phyloP scores from a whole-genome alignment of 352 stramenopile species.

The Phytophthora hibernalis region DNA sequence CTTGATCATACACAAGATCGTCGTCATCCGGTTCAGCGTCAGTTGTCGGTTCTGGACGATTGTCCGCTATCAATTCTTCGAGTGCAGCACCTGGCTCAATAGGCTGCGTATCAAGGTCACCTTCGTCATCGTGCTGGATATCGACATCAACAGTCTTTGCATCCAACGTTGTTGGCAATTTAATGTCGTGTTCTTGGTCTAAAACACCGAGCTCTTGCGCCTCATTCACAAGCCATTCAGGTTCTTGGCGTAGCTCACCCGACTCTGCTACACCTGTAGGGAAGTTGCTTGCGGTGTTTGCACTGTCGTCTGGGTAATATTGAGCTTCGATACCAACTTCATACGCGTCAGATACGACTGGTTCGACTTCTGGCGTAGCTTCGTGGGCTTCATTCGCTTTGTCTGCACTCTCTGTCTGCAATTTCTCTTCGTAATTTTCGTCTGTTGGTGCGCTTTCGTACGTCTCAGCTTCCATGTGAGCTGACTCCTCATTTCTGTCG shows the following conservation, averaged over 20 bases:
- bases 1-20: conserved; percentile 25
- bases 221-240: background rate
- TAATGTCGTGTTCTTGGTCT: background rate
- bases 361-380: background rate
- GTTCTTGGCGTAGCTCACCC: conserved; percentile 6
- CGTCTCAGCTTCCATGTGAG: background rate
- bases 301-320: background rate
- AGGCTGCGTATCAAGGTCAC: background rate
- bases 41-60: conserved; percentile 1
- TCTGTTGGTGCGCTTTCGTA: background rate
- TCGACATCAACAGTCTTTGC: background rate
- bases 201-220: background rate
- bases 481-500: background rate
- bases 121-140: background rate
- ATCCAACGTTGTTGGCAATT: background rate
- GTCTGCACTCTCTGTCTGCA: background rate
- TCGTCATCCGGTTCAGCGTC: conserved; percentile 9
- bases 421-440: background rate
- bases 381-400: conserved; percentile 4
- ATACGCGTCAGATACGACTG: background rate
- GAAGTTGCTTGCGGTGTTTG: conserved; percentile 16
- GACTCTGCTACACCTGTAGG: conserved; percentile 15
- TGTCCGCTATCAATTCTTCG: background rate
- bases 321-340: conserved; percentile 5
- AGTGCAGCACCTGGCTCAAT: background rate